A percentile compares a stretch with the other conserved stretches of the same genome.
These are phyloP conservation scores for Picochlorum costavermella DNA, from an alignment of 139 green algal genomes.

Conservation along the genomic window DNA sequence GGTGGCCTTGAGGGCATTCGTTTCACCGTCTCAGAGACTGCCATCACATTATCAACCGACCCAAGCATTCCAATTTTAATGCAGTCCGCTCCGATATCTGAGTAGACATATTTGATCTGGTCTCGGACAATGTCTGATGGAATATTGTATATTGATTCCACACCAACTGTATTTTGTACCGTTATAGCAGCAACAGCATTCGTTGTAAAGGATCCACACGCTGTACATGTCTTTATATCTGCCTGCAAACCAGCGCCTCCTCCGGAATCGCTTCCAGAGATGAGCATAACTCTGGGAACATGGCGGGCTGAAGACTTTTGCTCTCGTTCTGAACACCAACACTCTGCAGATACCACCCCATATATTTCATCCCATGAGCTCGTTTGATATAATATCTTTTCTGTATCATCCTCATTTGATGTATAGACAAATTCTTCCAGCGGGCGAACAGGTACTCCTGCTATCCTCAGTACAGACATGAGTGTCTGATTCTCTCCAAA, in stretches of 20 bases:
- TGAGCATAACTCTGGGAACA: slow-evolving; percentile 56
- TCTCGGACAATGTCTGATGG: slow-evolving; percentile 49
- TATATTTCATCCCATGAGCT: slow-evolving; percentile 39
- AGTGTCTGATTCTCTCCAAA: slow-evolving; percentile 49
- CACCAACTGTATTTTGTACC: slow-evolving; percentile 86
- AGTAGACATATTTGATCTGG: slow-evolving; percentile 77
- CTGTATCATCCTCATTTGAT: neutral
- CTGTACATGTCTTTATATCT: slow-evolving; percentile 60
- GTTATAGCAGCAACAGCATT: slow-evolving; percentile 85
- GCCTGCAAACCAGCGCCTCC: slow-evolving; percentile 91
- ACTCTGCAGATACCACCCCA: slow-evolving; percentile 36
- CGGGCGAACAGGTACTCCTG: slow-evolving; percentile 10
- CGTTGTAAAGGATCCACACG: slow-evolving; percentile 61
- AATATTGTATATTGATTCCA: slow-evolving; percentile 57
- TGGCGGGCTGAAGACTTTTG: neutral
- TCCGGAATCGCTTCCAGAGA: slow-evolving; percentile 89
- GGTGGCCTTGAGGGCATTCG: slow-evolving; percentile 6
- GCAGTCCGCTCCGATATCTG: slow-evolving; percentile 70
- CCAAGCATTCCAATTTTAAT: slow-evolving; percentile 96
- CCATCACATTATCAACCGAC: slow-evolving; percentile 38
- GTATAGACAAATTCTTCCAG: neutral
- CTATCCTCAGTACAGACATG: slow-evolving; percentile 24
- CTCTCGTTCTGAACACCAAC: neutral
- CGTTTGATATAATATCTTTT: slow-evolving; percentile 32
- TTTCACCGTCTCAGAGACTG: slow-evolving; percentile 42